phyloP scores from a whole-genome alignment of 495 filamentous ascomycete species.

The Penicillium lagena region DNA sequence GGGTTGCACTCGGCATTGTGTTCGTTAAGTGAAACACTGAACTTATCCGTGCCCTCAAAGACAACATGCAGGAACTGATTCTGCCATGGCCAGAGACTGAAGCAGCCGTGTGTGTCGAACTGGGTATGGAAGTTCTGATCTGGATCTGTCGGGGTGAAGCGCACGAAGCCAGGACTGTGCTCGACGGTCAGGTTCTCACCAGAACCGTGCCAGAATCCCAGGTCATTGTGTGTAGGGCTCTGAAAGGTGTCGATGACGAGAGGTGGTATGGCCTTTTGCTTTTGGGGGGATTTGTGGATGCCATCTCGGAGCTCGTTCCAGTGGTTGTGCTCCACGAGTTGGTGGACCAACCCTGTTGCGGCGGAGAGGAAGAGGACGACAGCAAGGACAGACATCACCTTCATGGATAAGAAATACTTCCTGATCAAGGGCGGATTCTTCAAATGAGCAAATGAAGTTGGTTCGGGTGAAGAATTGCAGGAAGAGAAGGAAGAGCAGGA shows the following conservation, averaged over 20 bases:
- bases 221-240: constrained; percentile 48
- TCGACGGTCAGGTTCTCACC: constrained; percentile 54
- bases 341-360: not conserved
- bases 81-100: constrained; percentile 49
- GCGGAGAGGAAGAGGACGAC: not conserved
- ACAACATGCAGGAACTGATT: constrained; percentile 62
- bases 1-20: constrained; percentile 61
- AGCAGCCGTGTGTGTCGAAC: constrained; percentile 48
- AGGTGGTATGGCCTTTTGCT: not conserved
- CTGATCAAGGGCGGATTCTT: not conserved
- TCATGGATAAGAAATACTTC: not conserved
- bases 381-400: not conserved
- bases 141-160: constrained; percentile 57
- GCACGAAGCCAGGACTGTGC: constrained; percentile 44
- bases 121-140: constrained; percentile 68
- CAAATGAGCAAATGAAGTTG: not conserved
- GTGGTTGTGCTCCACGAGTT: not conserved
- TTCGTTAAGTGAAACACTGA: constrained; percentile 66
- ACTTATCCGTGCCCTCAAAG: constrained; percentile 60
- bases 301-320: constrained; percentile 4
- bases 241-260: constrained; percentile 66
- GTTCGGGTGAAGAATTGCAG: not conserved
- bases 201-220: constrained; percentile 66
- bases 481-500: not conserved
- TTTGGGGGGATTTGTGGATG: not conserved